Evolutionary conservation across 441 rosid genomes (phyloP).

Genomic region (Jatropha podagrica): DNA sequence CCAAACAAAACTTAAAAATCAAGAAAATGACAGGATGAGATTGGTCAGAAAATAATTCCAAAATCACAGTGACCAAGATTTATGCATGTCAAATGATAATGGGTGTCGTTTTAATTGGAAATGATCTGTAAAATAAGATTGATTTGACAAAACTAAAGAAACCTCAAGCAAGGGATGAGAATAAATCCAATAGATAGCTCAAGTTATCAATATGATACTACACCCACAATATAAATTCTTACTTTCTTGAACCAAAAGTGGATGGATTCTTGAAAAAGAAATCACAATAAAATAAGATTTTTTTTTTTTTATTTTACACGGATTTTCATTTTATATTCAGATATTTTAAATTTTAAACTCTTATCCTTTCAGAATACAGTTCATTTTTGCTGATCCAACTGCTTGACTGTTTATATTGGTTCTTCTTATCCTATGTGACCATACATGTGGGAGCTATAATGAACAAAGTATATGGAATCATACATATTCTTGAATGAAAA

Average conservation of each 20-base stretch:
- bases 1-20: no score
- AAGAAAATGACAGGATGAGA: neutral
- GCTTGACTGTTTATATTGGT: no score
- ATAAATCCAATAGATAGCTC: neutral
- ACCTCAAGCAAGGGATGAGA: neutral
- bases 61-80: no score
- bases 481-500: neutral
- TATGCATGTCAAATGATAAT: neutral
- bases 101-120: neutral
- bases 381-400: no score
- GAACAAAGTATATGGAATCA: neutral
- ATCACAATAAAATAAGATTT: neutral
- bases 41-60: no score
- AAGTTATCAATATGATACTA: neutral
- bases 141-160: constrained; percentile 1
- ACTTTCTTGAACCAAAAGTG: neutral
- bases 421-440: neutral
- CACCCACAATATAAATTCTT: neutral
- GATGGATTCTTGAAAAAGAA: constrained; percentile 8
- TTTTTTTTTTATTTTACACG: no score
- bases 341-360: no score
- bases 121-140: neutral
- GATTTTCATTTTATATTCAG: no score
- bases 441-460: neutral
- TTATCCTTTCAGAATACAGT: no score